Percentiles rank a stretch among this genome's conserved stretches.
Evolutionary conservation across 371 early-diverging fungal genomes (phyloP).

Genomic region (Mucor plumbeus): DNA sequence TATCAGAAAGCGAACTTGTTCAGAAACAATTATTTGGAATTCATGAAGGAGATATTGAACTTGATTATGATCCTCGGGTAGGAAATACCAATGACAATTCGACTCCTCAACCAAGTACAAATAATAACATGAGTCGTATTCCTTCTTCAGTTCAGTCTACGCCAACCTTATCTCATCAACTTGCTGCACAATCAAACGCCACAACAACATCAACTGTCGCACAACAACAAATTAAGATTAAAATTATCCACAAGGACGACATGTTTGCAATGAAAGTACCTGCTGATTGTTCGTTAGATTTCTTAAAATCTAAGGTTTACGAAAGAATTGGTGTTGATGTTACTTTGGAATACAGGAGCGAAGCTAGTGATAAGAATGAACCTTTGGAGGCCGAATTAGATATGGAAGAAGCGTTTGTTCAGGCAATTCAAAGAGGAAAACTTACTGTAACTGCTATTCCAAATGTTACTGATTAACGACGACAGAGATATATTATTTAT

Average conservation of each 20-base stretch:
- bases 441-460: constrained; percentile 35
- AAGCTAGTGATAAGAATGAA: constrained; percentile 26
- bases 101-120: not conserved
- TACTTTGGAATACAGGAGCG: constrained; percentile 33
- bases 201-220: not conserved
- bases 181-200: not conserved
- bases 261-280: constrained; percentile 75
- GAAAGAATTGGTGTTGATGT: constrained; percentile 48
- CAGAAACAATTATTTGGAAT: constrained; percentile 61
- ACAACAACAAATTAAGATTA: constrained; percentile 58
- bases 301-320: constrained; percentile 57
- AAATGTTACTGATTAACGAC: not conserved
- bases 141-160: not conserved
- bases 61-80: constrained; percentile 39
- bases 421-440: constrained; percentile 39
- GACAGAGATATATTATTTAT: too few species aligned
- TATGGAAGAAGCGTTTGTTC: constrained; percentile 44
- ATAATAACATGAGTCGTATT: not conserved
- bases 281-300: constrained; percentile 52
- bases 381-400: constrained; percentile 36
- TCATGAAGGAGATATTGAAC: constrained; percentile 65
- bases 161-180: not conserved
- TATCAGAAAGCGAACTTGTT: constrained; percentile 56
- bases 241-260: constrained; percentile 67
- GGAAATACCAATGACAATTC: not conserved